These are phyloP conservation scores for Dactylis glomerata DNA, from an alignment of 176 grass and related monocot genomes.

Conservation along the genomic window DNA sequence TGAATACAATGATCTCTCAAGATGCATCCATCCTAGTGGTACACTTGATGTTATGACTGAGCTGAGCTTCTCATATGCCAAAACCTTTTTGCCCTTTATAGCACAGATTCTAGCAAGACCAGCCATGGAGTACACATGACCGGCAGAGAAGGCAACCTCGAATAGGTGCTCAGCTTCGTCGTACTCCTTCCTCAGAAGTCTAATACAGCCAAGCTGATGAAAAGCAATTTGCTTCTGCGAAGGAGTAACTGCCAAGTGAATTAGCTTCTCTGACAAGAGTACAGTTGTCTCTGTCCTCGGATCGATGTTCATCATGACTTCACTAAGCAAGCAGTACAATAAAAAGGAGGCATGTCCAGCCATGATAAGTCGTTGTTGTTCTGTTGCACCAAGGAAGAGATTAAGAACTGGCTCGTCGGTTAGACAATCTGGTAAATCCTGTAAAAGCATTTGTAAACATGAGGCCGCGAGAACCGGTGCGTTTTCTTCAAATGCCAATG, in stretches of 20 bases:
- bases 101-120: constrained; percentile 72
- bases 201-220: constrained; percentile 88
- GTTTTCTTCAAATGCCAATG: constrained; percentile 78
- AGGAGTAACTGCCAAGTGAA: constrained; percentile 43
- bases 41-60: constrained; percentile 70
- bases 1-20: constrained; percentile 77
- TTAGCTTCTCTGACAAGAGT: constrained; percentile 66
- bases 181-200: constrained; percentile 72
- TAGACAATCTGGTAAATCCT: constrained; percentile 69
- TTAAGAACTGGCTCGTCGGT: constrained; percentile 64
- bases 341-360: constrained; percentile 66
- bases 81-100: constrained; percentile 51
- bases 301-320: constrained; percentile 71
- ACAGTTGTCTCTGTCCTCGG: constrained; percentile 56
- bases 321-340: constrained; percentile 78
- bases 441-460: constrained; percentile 79
- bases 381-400: constrained; percentile 62
- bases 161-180: constrained; percentile 61
- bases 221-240: constrained; percentile 82
- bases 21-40: constrained; percentile 86
- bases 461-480: constrained; percentile 63
- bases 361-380: constrained; percentile 57
- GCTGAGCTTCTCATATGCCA: constrained; percentile 70
- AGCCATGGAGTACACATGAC: constrained; percentile 75
- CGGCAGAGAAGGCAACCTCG: constrained; percentile 56